Percentiles rank a stretch among this genome's conserved stretches.
Conservation (phyloP, 202 grass and related monocot genomes). For the Schoenoplectus tabernaemontani region DNA sequence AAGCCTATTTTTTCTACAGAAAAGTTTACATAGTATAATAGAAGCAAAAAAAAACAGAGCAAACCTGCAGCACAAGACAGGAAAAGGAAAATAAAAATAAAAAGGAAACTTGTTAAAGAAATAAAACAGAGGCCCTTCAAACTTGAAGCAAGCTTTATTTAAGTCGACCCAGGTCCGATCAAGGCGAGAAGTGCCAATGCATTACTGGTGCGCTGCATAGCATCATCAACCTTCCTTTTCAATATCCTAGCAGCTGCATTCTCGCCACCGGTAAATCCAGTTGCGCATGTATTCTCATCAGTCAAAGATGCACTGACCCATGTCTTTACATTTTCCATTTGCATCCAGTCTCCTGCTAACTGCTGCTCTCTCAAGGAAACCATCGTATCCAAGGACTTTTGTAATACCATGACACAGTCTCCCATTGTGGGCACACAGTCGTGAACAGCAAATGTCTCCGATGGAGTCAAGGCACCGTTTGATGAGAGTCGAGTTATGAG, state of each 20-base stretch:
- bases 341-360: slow-evolving; percentile 12
- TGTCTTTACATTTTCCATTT: slow-evolving; percentile 28
- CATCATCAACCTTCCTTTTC: not conserved
- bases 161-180: not conserved
- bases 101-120: not conserved
- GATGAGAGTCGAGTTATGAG: not conserved
- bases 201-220: slow-evolving; percentile 27
- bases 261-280: not conserved
- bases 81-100: not conserved
- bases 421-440: slow-evolving; percentile 26
- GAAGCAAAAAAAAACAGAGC: not conserved
- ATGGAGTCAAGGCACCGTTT: not conserved
- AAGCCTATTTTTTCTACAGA: not conserved
- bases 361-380: not conserved
- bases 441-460: not conserved
- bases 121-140: not conserved
- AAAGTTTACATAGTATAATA: not conserved
- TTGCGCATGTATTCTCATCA: slow-evolving; percentile 27
- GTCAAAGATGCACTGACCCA: slow-evolving; percentile 40
- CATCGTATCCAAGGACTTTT: slow-evolving; percentile 21
- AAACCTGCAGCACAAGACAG: not conserved
- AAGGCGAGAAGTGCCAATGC: slow-evolving; percentile 23
- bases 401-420: slow-evolving; percentile 19
- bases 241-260: not conserved
- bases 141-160: not conserved